Evolutionary conservation across 768 basidiomycete species (phyloP), one percentile per base, ranked within the genome.

Genomic region (Termitomyces sp.): DNA sequence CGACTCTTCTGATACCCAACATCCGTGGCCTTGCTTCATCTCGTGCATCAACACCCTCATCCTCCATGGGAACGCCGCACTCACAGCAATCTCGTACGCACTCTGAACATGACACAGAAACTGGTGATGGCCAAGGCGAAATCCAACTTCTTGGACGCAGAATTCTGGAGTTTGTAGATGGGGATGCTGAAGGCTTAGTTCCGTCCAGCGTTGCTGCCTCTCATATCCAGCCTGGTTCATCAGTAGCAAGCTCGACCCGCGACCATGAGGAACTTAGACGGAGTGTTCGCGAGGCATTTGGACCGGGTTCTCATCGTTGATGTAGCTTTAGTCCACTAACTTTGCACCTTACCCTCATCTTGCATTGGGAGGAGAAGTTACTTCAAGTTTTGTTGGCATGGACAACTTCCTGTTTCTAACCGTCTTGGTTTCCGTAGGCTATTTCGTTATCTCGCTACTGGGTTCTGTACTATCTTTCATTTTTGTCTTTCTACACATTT

Each of bases 71-170:
- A 50, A 91, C 87, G 33, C 89, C 87, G 6, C 83, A 76, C 47
- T 86, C 88, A 56, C 83, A 88, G 66, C 82, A 81, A 65, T 86
- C 88, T 20, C 80, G 78, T 58, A 72, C 78, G 35, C 86, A 86
- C 56, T 91, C 90, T 40, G 87, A 89, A 64, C 87, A 88, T 58
- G 92, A 88, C 44, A 92, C 90, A 16, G 90, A 92, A 43, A 84
- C 86, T 2, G 91, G 86, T 2, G 92, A 94, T 58, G 94, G 94
- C 8, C 90, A 91, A 63, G 87, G 90, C 38, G 96, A 98, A 75
- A 98, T 98, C 62, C 87, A 92, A 61, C 75, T 88, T 28, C 82
- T 98, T 45, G 87, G 89, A 8, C 79, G 88, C 46, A 83, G 92
- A 61, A 97, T 97, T 53, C 73, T 95, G 54, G 93, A 95, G 64